Base-by-base conservation (phyloP, 2,329 filamentous ascomycete genomes). In the Xylaria sp. region DNA sequence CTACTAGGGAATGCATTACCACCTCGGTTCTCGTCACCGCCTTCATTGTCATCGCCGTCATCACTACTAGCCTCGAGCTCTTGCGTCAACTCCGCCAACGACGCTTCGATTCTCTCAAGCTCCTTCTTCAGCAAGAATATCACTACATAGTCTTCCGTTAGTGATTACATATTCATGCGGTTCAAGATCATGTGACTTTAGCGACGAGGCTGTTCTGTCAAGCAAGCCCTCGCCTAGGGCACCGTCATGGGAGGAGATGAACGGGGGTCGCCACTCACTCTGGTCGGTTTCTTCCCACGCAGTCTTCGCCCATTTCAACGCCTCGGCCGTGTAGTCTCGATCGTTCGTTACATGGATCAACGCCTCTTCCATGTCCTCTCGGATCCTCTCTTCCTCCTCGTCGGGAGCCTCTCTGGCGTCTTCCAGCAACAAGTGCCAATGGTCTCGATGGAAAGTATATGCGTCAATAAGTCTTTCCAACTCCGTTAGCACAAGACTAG, bases 381-480 rank as follows among this genome's bases (percentile, higher is more conserved):
- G 19, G 4, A 4, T 17, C 0, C 21, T 2, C 7, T 53, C 28
- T 1, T 14, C 23, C 5, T 5, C 31, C 1, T 43, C 55, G 4
- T 49, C 46, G 8, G n/a, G n/a, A n/a, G n/a, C n/a, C 21, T 25
- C 17, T 46, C 12, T 15, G 43, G 1, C n/a, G 12, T 12, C 21
- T 9, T 17, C 37, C 35, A 42, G 11, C 31, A 15, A 12, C 3
- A n/a, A n/a, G n/a, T n/a, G 0, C n/a, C 12, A 5, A 42, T 53
- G 56, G 1, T 14, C 8, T 9, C 23, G 43, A 51, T 61, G 43
- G 38, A 51, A 56, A 3, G 2, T 11, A 15, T 28, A 8, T 6
- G 43, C 58, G 0, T 55, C 51, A 25, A 11, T 37, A 19, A 56
- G 31, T 50, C 58, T 60, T 55, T 3, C 28, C 51, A 42, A 8